phyloP scores from a whole-genome alignment of 495 filamentous ascomycete genomes.

The Neurospora cerealis region DNA sequence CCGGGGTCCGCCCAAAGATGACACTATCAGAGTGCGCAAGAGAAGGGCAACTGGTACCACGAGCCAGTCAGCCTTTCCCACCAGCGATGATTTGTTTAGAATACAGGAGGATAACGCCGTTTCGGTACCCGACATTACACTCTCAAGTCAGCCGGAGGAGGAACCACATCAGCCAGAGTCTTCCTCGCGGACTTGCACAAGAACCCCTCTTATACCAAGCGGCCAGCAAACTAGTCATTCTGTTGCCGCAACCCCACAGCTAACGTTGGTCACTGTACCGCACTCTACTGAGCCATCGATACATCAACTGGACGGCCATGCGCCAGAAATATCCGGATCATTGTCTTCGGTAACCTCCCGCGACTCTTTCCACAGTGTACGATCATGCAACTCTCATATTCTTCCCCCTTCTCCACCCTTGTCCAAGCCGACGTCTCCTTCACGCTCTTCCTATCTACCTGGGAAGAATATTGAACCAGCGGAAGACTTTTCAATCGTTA shows the following conservation, averaged over 20 bases:
- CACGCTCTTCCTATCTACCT: constrained; percentile 23
- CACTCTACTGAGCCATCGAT: constrained; percentile 15
- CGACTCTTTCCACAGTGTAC: constrained; percentile 44
- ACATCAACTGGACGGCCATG: neutral
- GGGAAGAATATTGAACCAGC: constrained; percentile 15
- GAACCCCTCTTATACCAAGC: constrained; percentile 3
- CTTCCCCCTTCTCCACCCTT: constrained; percentile 39
- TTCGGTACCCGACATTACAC: neutral
- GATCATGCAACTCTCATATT: constrained; percentile 47
- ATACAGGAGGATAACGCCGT: neutral
- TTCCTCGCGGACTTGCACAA: neutral
- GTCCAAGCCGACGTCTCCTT: constrained; percentile 30
- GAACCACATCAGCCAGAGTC: neutral
- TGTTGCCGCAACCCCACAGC: constrained; percentile 24
- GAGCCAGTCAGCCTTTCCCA: neutral
- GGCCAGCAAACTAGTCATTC: constrained; percentile 24
- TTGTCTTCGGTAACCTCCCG: constrained; percentile 24
- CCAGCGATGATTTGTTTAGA: neutral
- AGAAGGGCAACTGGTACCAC: neutral
- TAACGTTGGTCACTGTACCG: constrained; percentile 22
- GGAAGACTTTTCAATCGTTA: constrained; percentile 16
- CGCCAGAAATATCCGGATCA: constrained; percentile 9
- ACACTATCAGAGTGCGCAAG: neutral
- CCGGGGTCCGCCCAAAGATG: constrained; percentile 3
- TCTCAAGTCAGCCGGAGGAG: neutral